Evolutionary conservation across 306 rosid species (phyloP), one percentile per base, ranked within the genome.

Genomic region (Mimosa pudica): DNA sequence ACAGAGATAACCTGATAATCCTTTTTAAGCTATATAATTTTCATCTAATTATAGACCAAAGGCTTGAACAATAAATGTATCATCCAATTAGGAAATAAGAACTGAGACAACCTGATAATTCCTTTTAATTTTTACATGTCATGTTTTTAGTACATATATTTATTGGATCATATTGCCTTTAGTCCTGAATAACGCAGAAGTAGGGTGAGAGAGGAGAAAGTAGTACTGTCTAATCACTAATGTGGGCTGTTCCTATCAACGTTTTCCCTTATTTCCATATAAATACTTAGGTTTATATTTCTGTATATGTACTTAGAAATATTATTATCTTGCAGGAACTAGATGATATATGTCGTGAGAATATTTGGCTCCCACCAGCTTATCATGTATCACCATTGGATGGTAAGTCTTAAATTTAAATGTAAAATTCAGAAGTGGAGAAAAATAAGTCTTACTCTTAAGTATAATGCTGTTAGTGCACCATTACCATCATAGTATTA

Each of bases 291-390:
- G 18, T n/a, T 57, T 8, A 7, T 17, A 77, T 60, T 44, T 11
- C 47, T 69, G 38, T 75, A 20, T 48, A 20, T 71, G 46, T 73
- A 33, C 61, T 82, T 49, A 4, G 70, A 61, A 67, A 35, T 71
- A 16, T 75, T 73, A 64, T 30, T 74, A 79, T 76, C 52, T 66
- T 82, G 82, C 86, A 82, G 86, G 88, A 85, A 76, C 77, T 85
- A 20, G 86, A 85, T 77, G 77, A 42, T 42, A 47, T 82, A 66
- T 85, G 88, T 24, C 66, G 18, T 14, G 71, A 72, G 73, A 85
- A 85, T 62, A 76, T 73, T 76, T 93, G 97, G 98, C 45, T 82
- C 49, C 70, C 89, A 51, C 97, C 97, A 20, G 85, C 83, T 71
- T 93, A 91, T 74, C 70, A 48, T 14, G 76, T 88, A 66, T 83